Base-by-base conservation (phyloP, 208 protist genomes). In the Leishmania lainsoni region DNA sequence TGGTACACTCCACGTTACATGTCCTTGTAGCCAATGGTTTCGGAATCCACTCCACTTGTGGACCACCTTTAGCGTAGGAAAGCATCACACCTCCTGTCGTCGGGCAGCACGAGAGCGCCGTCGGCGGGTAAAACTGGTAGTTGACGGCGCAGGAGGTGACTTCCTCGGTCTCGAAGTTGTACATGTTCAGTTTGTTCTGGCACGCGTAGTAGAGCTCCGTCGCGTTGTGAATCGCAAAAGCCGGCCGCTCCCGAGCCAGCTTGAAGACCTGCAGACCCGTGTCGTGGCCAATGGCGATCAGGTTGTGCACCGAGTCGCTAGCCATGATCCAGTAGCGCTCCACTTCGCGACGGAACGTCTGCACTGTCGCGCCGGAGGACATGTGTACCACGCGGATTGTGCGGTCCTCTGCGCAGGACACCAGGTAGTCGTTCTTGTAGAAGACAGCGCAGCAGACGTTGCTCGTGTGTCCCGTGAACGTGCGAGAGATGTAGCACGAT, bases 271-370 rank as follows among this genome's bases (percentile, higher is more conserved):
- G 93, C 83, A 99, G 81, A 20, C 99, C 99, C 4, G 86, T 89
- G 85, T 99, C 98, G 83, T 99, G 98, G 66, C 99, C 99, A 29
- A 99, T 99, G 22, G 99, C 99, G 81, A 99, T 94, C 5, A 99
- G 88, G 79, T 99, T 99, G 45, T 89, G 82, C 48, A 87, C 87
- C 45, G 96, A 96, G 81, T 99, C 98, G 10, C 90, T 94, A 9
- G 98, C 96, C 10, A 99, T 83, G 56, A 99, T 97, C 99, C 99
- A 99, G 93, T 99, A 99, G 65, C 99, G 95, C 80, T 99, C 98
- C 49, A 91, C 81, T 61, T 99, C 98, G 48, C 98, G 92, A 35
- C 97, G 93, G 86, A 99, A 99, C 17, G 94, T 95, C 85, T 98
- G 92, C 56, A 98, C 90, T 32, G 66, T 77, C 26, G 51, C 39